Evolutionary conservation across 192 early-diverging fungal genomes (phyloP).

Genomic region (Coemansia sp.): DNA sequence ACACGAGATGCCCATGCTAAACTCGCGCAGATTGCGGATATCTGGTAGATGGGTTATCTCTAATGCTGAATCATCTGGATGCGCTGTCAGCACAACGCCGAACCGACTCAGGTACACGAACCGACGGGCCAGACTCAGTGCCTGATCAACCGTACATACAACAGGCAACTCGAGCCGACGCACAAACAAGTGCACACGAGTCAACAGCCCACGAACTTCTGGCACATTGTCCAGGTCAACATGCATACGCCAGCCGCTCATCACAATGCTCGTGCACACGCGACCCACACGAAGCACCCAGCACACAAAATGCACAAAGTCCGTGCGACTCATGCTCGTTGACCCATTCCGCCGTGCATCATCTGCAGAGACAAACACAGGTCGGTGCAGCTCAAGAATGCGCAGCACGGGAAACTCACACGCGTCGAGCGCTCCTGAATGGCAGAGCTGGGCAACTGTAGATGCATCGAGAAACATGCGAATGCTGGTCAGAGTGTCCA

Average conservation of each 20-base stretch:
- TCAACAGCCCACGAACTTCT: not conserved
- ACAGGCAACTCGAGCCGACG: slow-evolving; percentile 2
- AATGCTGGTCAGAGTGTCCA: not conserved
- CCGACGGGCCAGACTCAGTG: not conserved
- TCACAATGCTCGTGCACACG: not conserved
- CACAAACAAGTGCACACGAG: not conserved
- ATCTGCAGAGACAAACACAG: not conserved
- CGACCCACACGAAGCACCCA: not conserved
- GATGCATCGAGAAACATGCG: not conserved
- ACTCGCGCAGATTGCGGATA: not conserved
- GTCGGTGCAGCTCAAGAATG: not conserved
- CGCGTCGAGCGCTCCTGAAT: not conserved
- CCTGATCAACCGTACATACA: not conserved
- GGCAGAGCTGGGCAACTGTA: not conserved
- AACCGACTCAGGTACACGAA: not conserved
- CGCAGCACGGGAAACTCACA: not conserved
- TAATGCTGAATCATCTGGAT: no score
- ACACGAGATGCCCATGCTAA: not conserved
- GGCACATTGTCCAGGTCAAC: not conserved
- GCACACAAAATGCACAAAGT: not conserved
- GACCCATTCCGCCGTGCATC: not conserved
- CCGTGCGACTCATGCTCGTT: not conserved
- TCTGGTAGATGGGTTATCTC: not conserved
- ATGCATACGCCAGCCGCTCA: slow-evolving; percentile 3
- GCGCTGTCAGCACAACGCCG: not conserved